A percentile compares a stretch with the other conserved stretches of the same genome.
Evolutionary conservation across 805 yeast species (phyloP).

Genomic region (Dipodascus geniculatus): DNA sequence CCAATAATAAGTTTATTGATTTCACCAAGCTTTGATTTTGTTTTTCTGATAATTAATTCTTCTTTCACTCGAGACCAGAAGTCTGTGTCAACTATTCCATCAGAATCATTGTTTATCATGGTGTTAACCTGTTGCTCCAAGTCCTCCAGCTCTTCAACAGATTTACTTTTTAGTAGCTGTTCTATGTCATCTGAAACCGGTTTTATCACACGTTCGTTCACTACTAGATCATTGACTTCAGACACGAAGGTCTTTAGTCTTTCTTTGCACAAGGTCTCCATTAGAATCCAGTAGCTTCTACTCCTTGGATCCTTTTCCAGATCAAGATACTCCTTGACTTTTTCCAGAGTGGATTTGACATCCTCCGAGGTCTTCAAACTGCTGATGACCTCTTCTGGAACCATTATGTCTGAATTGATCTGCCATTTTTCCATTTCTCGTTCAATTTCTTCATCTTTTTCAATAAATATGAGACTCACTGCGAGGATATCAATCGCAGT

Average conservation of each 20-base stretch:
- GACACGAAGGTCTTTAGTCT: background rate
- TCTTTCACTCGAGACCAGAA: conserved; percentile 21
- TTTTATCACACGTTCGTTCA: conserved; percentile 8
- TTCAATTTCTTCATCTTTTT: conserved; percentile 7
- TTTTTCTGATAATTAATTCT: conserved; percentile 15
- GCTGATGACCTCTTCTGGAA: background rate
- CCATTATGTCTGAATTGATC: background rate
- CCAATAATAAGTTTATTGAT: conserved; percentile 8
- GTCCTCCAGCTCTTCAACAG: conserved; percentile 15
- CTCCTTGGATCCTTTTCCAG: conserved; percentile 7
- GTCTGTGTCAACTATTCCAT: conserved; percentile 16
- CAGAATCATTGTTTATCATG: conserved; percentile 11
- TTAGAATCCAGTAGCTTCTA: conserved; percentile 16
- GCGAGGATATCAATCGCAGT: conserved; percentile 18
- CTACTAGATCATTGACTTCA: background rate
- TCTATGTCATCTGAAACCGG: conserved; percentile 20
- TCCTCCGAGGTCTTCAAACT: background rate
- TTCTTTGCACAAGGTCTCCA: conserved; percentile 9
- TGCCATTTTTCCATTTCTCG: background rate
- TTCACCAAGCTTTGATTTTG: conserved; percentile 10
- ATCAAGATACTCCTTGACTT: conserved; percentile 7
- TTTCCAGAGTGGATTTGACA: background rate
- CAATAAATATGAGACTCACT: conserved; percentile 11
- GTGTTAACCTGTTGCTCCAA: conserved; percentile 15
- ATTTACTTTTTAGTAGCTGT: conserved; percentile 17